These are phyloP conservation scores for Backusella liffmaniae DNA, from an alignment of 192 early-diverging fungal species.

Conservation along the genomic window DNA sequence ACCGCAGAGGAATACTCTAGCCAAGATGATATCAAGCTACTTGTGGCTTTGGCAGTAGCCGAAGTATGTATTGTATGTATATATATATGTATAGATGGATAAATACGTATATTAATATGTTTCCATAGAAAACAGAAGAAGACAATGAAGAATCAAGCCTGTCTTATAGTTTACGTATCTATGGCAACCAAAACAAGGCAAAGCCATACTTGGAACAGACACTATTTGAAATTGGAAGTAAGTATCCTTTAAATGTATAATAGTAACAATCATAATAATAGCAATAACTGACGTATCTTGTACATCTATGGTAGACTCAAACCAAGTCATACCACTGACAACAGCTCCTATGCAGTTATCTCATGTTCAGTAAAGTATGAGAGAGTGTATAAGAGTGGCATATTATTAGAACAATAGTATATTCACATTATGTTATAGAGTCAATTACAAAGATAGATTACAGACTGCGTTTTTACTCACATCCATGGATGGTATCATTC, in stretches of 20 bases:
- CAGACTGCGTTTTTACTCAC: constrained; percentile 29
- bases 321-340: constrained; percentile 28
- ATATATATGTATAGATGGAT: too few relatives aligned
- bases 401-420: neutral
- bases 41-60: constrained; percentile 25
- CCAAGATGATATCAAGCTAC: constrained; percentile 15
- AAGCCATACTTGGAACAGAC: constrained; percentile 30
- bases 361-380: constrained; percentile 27
- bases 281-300: neutral
- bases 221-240: constrained; percentile 25
- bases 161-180: constrained; percentile 29
- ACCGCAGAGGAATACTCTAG: constrained; percentile 18
- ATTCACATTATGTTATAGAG: neutral
- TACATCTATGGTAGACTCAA: constrained; percentile 12
- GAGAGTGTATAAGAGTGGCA: neutral
- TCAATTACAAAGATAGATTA: constrained; percentile 5
- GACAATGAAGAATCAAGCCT: constrained; percentile 11
- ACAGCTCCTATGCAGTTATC: constrained; percentile 37
- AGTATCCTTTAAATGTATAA: neutral
- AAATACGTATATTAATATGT: neutral
- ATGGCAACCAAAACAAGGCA: constrained; percentile 18
- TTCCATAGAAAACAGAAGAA: constrained; percentile 17
- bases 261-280: neutral
- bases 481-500: constrained; percentile 33
- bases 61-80: neutral